phyloP scores from a whole-genome alignment of 1,284 basidiomycete species.

The Cerrena zonata region DNA sequence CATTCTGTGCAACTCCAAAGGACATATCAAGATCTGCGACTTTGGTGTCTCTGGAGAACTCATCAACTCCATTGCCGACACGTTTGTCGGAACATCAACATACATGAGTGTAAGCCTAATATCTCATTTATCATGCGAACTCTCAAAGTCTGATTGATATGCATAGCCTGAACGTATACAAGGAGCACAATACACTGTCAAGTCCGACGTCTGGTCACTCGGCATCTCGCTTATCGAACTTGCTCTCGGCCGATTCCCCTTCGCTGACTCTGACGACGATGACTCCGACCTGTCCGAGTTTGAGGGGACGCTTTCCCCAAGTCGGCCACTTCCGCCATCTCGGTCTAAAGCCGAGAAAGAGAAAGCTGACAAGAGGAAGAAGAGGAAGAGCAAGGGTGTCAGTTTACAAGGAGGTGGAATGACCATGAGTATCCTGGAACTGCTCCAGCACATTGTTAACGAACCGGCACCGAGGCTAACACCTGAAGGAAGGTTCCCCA shows the following conservation, averaged over 20 bases:
- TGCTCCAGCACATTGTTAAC: conserved; percentile 96
- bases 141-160: conserved; percentile 2
- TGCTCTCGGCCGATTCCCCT: conserved; percentile 89
- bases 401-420: conserved; percentile 83
- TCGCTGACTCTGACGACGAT: conserved; percentile 64
- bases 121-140: conserved; percentile 12
- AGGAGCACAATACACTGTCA: conserved; percentile 94
- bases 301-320: conserved; percentile 62
- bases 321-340: conserved; percentile 39
- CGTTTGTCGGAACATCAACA: conserved; percentile 96
- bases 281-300: conserved; percentile 66
- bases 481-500: conserved; percentile 63
- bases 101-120: conserved; percentile 96
- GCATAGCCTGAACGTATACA: conserved; percentile 93
- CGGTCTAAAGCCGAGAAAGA: conserved; percentile 41
- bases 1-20: conserved; percentile 88
- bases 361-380: conserved; percentile 43
- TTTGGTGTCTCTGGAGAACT: conserved; percentile 98
- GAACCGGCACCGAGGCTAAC: conserved; percentile 84
- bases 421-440: conserved; percentile 95
- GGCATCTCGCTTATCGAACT: conserved; percentile 94
- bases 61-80: conserved; percentile 97
- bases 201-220: conserved; percentile 95
- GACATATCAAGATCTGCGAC: conserved; percentile 97
- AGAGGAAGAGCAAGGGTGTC: conserved; percentile 75